Conservation (phyloP, 2,329 filamentous ascomycete species). For the Knufia petricola region DNA sequence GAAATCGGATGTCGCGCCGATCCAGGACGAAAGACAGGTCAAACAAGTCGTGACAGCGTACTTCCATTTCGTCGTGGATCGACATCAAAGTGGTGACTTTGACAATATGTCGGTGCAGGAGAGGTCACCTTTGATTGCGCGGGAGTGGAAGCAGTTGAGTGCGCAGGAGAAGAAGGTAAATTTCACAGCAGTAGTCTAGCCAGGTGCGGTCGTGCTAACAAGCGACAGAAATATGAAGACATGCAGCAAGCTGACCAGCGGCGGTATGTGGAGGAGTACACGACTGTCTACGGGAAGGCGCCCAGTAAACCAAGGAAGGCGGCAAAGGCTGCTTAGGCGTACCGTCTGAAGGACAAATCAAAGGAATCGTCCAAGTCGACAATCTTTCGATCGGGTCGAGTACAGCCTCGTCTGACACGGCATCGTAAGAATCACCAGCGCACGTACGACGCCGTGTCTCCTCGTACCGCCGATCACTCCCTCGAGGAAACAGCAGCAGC, state of each 20-base stretch:
- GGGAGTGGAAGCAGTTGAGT: slow-evolving; percentile 41
- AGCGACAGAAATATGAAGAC: slow-evolving; percentile 24
- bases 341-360: no score
- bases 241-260: slow-evolving; percentile 23
- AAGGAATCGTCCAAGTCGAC: not conserved
- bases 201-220: slow-evolving; percentile 6
- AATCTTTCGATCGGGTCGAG: no score
- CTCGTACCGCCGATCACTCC: no score
- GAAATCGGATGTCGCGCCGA: no score
- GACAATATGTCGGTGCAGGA: slow-evolving; percentile 37
- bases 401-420: no score
- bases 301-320: not conserved
- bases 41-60: slow-evolving; percentile 36
- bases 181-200: slow-evolving; percentile 6
- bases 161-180: slow-evolving; percentile 31
- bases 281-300: slow-evolving; percentile 27
- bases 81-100: slow-evolving; percentile 41
- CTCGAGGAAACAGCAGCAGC: no score
- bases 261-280: slow-evolving; percentile 30
- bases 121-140: slow-evolving; percentile 29
- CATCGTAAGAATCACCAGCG: no score
- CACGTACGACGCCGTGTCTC: no score
- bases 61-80: slow-evolving; percentile 37
- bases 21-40: slow-evolving; percentile 47
- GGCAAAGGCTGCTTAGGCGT: not conserved